These are phyloP conservation scores for Paratinospora sagittata DNA, from an alignment of 164 flowering plant genomes.

Conservation along the genomic window DNA sequence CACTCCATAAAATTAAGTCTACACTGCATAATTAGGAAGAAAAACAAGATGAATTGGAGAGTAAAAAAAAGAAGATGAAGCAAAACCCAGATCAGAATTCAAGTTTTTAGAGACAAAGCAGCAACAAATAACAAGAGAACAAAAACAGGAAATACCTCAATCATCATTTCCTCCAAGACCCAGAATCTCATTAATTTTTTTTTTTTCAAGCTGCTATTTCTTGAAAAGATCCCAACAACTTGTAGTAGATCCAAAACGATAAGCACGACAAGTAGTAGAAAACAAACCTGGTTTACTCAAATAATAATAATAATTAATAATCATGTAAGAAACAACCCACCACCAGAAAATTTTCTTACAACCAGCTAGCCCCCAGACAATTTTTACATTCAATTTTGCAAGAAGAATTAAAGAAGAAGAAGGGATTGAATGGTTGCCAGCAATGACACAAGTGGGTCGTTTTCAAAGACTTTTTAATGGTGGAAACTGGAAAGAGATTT, in stretches of 20 bases:
- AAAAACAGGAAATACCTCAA: constrained; percentile 10
- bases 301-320: constrained; percentile 5
- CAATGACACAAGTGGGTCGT: constrained; percentile 27
- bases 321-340: constrained; percentile 8
- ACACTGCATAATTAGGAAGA: neutral
- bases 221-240: constrained; percentile 23
- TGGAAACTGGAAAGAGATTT: constrained; percentile 8
- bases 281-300: no score
- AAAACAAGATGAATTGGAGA: neutral
- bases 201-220: neutral
- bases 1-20: constrained; percentile 15
- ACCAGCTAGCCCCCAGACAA: constrained; percentile 4
- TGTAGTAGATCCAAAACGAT: no score
- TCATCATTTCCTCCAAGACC: constrained; percentile 24
- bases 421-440: constrained; percentile 13
- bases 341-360: constrained; percentile 6
- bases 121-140: constrained; percentile 18
- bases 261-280: no score
- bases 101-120: constrained; percentile 17
- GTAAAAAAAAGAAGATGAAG: neutral
- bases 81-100: constrained; percentile 14
- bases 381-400: constrained; percentile 18
- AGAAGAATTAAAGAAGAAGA: constrained; percentile 21
- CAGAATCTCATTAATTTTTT: constrained; percentile 20
- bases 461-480: constrained; percentile 35